These are phyloP conservation scores for Puya raimondii DNA, from an alignment of 176 grass and related monocot genomes.

Conservation along the genomic window DNA sequence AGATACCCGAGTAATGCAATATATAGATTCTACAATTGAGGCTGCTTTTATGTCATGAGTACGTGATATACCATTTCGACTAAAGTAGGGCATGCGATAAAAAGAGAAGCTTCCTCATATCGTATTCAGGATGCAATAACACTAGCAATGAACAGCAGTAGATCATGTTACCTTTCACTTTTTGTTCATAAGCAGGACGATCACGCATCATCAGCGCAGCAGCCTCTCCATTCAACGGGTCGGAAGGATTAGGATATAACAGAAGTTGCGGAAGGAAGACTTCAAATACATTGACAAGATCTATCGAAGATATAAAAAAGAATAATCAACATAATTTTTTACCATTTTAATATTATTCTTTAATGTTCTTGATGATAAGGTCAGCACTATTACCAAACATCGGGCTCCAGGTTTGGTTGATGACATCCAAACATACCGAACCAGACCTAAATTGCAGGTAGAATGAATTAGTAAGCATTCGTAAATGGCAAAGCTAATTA, in stretches of 20 bases:
- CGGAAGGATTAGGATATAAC: conserved; percentile 89
- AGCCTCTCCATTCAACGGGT: conserved; percentile 95
- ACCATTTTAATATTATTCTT: neutral
- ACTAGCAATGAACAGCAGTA: neutral
- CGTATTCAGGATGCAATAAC: neutral
- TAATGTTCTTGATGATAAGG: conserved; percentile 1
- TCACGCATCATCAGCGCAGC: conserved; percentile 98
- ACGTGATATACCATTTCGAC: neutral
- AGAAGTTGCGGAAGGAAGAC: conserved; percentile 89
- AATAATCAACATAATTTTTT: neutral
- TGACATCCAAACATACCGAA: conserved; percentile 99
- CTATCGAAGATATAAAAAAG: conserved; percentile 24
- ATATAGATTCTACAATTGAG: neutral
- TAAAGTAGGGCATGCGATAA: neutral
- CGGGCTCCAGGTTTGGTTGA: conserved; percentile 99
- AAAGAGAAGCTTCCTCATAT: neutral
- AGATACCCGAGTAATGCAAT: neutral
- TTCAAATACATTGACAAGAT: conserved; percentile 96
- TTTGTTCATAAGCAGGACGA: conserved; percentile 76
- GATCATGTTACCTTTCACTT: conserved; percentile 79
- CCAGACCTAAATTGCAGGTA: conserved; percentile 61
- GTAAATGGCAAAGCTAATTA: no score
- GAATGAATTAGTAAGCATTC: conserved; percentile 7
- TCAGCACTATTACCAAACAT: conserved; percentile 75
- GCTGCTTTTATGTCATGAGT: neutral